Base-by-base conservation (phyloP, 176 grass and related monocot species). In the Ensete glaucum region DNA sequence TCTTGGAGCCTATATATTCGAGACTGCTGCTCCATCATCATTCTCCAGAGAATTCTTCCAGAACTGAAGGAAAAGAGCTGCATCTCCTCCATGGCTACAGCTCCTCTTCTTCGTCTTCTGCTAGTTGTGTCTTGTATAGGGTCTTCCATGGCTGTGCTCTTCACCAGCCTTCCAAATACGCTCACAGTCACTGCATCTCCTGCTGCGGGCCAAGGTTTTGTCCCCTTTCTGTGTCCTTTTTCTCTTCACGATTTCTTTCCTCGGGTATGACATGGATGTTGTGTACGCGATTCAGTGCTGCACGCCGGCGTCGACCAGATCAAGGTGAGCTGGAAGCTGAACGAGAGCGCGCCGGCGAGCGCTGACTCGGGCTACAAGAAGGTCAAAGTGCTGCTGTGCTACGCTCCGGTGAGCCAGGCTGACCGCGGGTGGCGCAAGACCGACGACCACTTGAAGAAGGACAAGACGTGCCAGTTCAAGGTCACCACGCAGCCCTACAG, bases 391-490 rank as follows among this genome's bases (percentile, higher is more conserved):
- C 49, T n/a, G 10, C 85, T 90, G 9, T 96, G 93, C 85, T 96
- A 96, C 48, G 83, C 85, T 3, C 85, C 87, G 71, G 70, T 69
- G 48, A 96, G 93, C 83, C 89, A 92, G 87, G 52, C 9, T 29
- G 83, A 79, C 59, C 89, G 85, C 9, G 76, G 79, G 54, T 92
- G 89, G 89, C 87, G 85, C 76, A 92, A 81, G 73, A 77, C 89
- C 19, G 50, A 81, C 16, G 79, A 79, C 68, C 49, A 81, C 78
- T 67, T 96, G 49, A 83, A 85, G 76, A 96, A 86, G 77, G 93
- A 96, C 83, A 96, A 87, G 87, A 80, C 89, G 21, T 96, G 93
- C 87, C 87, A 90, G 76, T 83, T 84, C 66, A 76, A 50, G 65
- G 26, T 96, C 72, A 54, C 69, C 26, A 49, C 73, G 64, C 29